Conservation (phyloP, 2,329 filamentous ascomycete genomes). For the Colletotrichum sidae region DNA sequence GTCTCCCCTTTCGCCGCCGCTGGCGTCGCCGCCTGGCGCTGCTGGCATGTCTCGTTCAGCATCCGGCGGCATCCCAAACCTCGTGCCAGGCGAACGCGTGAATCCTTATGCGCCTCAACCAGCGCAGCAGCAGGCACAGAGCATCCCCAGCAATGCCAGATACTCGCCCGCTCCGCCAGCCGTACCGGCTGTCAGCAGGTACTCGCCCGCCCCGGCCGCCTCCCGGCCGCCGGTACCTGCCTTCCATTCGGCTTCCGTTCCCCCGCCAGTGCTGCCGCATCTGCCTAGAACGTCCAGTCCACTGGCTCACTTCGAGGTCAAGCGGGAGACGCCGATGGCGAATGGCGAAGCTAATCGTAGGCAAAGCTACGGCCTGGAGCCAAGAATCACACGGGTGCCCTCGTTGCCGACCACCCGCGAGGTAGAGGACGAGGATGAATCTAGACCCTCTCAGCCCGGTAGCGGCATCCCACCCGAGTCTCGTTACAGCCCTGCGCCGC, state of each 20-base stretch:
- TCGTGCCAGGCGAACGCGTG: constrained; percentile 65
- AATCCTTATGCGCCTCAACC: constrained; percentile 65
- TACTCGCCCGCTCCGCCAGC: constrained; percentile 72
- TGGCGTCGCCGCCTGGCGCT: constrained; percentile 19
- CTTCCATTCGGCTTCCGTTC: constrained; percentile 49
- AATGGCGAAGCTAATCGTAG: constrained; percentile 61
- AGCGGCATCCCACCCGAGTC: constrained; percentile 45
- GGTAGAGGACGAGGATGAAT: constrained; percentile 68
- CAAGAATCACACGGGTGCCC: constrained; percentile 64
- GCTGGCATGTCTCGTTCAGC: constrained; percentile 28
- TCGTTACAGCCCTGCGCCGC: constrained; percentile 52
- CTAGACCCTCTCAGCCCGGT: constrained; percentile 19
- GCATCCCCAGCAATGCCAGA: constrained; percentile 53
- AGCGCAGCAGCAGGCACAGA: constrained; percentile 46
- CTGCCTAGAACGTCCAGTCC: constrained; percentile 75
- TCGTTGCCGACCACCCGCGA: constrained; percentile 72
- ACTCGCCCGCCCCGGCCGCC: constrained; percentile 60
- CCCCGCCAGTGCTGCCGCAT: constrained; percentile 62
- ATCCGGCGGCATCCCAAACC: constrained; percentile 46
- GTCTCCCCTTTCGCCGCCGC: constrained; percentile 29
- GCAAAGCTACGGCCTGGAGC: constrained; percentile 65
- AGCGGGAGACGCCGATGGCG: constrained; percentile 43
- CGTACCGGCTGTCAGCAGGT: constrained; percentile 58
- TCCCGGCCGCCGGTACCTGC: constrained; percentile 56
- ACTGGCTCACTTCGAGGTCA: constrained; percentile 71